Evolutionary conservation across 129 eudicot species (phyloP).

Genomic region (Calendula officinalis): DNA sequence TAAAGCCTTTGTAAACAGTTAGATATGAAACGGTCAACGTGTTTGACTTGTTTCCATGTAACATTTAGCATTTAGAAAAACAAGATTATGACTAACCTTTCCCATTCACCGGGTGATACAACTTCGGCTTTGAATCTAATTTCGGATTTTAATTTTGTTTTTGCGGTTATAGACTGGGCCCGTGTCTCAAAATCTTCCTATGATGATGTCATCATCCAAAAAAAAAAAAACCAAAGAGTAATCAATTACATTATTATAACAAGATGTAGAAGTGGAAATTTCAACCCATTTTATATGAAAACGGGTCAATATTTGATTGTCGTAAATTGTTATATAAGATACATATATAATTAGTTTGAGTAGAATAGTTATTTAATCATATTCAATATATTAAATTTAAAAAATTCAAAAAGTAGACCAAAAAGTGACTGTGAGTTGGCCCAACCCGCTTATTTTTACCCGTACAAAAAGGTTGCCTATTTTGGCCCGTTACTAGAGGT

Average conservation of each 20-base stretch:
- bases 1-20: neutral
- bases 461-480: neutral
- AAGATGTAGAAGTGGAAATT: too few relatives aligned
- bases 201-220: conserved; percentile 26
- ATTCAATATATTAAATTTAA: neutral
- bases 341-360: neutral
- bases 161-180: conserved; percentile 72
- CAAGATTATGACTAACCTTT: conserved; percentile 54
- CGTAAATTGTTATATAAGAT: neutral
- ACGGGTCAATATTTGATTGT: too few relatives aligned
- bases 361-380: neutral
- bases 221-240: neutral
- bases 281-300: too few relatives aligned
- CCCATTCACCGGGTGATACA: conserved; percentile 89
- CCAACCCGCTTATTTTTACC: neutral
- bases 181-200: conserved; percentile 94
- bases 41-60: neutral
- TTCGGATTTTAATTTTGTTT: conserved; percentile 84
- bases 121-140: conserved; percentile 85
- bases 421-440: neutral
- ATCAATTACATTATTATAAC: conserved; percentile 1
- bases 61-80: neutral
- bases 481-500: neutral
- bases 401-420: neutral
- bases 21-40: neutral